Conservation (phyloP, 306 rosid genomes). For the Cucurbita ficifolia region DNA sequence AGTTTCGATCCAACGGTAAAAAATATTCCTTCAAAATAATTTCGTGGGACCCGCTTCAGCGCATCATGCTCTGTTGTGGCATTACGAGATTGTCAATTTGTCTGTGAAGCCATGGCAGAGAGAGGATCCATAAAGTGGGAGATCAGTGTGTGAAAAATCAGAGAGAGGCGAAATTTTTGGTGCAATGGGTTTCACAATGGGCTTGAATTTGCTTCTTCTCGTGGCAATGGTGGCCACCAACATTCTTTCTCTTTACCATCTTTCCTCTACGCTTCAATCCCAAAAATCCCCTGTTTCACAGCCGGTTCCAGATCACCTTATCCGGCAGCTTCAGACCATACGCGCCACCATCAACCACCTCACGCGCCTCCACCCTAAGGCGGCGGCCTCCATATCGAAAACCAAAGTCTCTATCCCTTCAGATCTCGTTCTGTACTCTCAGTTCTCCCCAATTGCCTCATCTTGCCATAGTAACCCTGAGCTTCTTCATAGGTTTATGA, state of each 20-base stretch:
- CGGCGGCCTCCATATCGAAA: conserved; percentile 2
- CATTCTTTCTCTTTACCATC: conserved; percentile 85
- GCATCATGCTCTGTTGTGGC: neutral
- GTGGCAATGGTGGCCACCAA: conserved; percentile 94
- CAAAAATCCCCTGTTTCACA: conserved; percentile 30
- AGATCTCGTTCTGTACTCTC: conserved; percentile 71
- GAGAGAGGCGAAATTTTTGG: neutral
- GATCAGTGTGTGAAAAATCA: neutral
- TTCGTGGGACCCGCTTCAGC: neutral
- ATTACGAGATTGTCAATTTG: neutral
- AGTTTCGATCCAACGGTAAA: neutral
- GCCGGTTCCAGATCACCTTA: conserved; percentile 64
- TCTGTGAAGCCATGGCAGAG: neutral
- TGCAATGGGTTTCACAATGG: conserved; percentile 72
- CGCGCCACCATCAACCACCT: conserved; percentile 94
- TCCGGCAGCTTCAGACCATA: conserved; percentile 72
- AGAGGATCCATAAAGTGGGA: neutral
- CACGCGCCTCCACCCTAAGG: conserved; percentile 54
- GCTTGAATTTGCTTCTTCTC: conserved; percentile 56
- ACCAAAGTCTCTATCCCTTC: conserved; percentile 24
- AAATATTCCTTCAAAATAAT: neutral
- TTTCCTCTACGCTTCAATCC: conserved; percentile 54
- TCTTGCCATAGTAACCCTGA: conserved; percentile 73
- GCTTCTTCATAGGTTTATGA: conserved; percentile 69
- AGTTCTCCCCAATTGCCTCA: conserved; percentile 63